phyloP scores from a whole-genome alignment of 78 protist genomes.

The Kipferlia bialata region DNA sequence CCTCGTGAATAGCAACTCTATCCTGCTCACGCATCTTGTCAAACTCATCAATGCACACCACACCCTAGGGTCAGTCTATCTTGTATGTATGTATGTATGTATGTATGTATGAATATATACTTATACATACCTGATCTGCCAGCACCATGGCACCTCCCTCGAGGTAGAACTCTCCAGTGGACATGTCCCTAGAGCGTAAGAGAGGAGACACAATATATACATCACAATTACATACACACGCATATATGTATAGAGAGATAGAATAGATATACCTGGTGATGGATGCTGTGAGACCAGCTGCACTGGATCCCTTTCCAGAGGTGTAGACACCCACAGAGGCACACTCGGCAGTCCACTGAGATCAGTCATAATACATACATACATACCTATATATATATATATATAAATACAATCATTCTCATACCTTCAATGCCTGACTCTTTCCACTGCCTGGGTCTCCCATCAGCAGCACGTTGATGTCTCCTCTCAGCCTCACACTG shows the following conservation, averaged over 20 bases:
- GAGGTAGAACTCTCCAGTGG: constrained; percentile 69
- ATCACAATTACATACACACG: too few species aligned
- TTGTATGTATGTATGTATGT: too few species aligned
- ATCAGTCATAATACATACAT: too few species aligned
- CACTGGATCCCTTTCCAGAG: constrained; percentile 88
- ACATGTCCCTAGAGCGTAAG: not conserved
- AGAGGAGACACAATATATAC: not conserved
- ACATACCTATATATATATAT: too few species aligned
- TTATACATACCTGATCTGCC: too few species aligned
- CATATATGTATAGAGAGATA: too few species aligned
- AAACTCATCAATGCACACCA: constrained; percentile 83
- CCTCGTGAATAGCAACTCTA: constrained; percentile 92
- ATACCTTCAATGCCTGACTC: constrained; percentile 87
- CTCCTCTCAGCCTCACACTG: constrained; percentile 89
- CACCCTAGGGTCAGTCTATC: too few species aligned
- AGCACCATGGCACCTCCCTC: constrained; percentile 99
- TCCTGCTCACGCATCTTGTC: constrained; percentile 84
- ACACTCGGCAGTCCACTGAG: constrained; percentile 31
- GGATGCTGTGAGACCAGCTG: constrained; percentile 98
- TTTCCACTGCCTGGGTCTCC: constrained; percentile 99
- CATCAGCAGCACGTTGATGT: constrained; percentile 93
- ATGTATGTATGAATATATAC: too few species aligned
- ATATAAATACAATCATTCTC: too few species aligned
- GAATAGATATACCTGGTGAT: too few species aligned
- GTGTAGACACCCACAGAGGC: constrained; percentile 95